Evolutionary conservation across 495 filamentous ascomycete genomes (phyloP), one percentile per base, ranked within the genome.

Genomic region (Penicillium maclennaniae): DNA sequence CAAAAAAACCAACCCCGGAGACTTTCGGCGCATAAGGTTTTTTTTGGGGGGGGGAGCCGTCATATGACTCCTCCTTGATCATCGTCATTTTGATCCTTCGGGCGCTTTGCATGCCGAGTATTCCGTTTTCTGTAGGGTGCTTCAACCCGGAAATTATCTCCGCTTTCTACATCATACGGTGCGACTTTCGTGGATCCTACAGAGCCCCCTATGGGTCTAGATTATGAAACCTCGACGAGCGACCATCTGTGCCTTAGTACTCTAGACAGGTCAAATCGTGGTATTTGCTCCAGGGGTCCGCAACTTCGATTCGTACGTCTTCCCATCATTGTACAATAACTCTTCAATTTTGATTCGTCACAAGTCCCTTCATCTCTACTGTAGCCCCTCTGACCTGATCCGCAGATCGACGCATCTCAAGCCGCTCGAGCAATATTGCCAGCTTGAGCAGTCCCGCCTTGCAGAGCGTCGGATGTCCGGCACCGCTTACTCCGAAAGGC

Each of bases 381-480:
- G n/a, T n/a, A n/a, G n/a, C n/a, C 27, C 48, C 48, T 36, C 49
- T 31, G 23, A 15, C 19, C 25, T 19, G 45, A 53, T 46, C 49
- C 40, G 31, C 38, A 43, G 49, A 47, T 31, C 49, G 41, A 39
- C 38, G 41, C 38, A 27, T 39, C 26, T 41, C 12, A 28, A 17
- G 47, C 47, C 31, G 40, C 20, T 57, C 54, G 45, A 53, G 39
- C 27, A 15, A 51, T 54, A 47, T 54, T 59, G 26, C 59, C 53
- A 43, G 47, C 21, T 40, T 16, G 12, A 47, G 56, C 7, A 53
- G 40, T 21, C 28, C 27, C 37, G 44, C 19, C 48, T 37, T 47
- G 43, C 36, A 25, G 48, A 40, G 34, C 14, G 21, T 50, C 56
- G 56, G 59, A 45, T 54, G 7, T 43, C 38, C 59, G 55, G 59